Percentiles rank a stretch among this genome's conserved stretches.
Conservation (phyloP, 2,329 filamentous ascomycete genomes). For the Beauveria varroae region DNA sequence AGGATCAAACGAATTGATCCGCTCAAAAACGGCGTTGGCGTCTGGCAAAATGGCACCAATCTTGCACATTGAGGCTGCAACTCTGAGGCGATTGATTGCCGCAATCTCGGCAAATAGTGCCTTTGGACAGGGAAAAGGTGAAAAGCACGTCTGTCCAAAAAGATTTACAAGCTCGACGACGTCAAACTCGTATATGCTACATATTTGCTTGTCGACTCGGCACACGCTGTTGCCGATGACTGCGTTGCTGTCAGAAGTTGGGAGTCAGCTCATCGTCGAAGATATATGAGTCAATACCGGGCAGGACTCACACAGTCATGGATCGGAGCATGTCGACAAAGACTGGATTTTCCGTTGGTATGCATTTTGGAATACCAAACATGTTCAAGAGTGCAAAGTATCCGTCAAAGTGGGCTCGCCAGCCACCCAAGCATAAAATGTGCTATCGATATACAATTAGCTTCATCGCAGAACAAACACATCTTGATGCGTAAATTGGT, state of each 20-base stretch:
- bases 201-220: background rate
- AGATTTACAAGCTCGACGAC: background rate
- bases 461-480: no score
- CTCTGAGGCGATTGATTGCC: constrained; percentile 5
- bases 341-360: constrained; percentile 1
- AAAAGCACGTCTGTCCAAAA: background rate
- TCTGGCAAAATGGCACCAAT: background rate
- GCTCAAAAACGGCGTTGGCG: background rate
- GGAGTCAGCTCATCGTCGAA: background rate
- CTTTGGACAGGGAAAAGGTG: background rate
- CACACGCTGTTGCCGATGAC: constrained; percentile 4
- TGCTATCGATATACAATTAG: background rate
- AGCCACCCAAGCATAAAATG: constrained; percentile 1
- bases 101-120: constrained; percentile 1
- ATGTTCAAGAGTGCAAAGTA: constrained; percentile 1
- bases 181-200: constrained; percentile 1
- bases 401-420: constrained; percentile 8
- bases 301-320: background rate
- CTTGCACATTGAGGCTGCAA: background rate
- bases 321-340: constrained; percentile 1
- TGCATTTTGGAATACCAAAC: constrained; percentile 1
- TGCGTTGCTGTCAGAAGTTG: background rate
- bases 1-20: background rate
- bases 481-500: background rate
- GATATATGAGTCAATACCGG: background rate